Percentiles rank a stretch among this genome's conserved stretches.
Evolutionary conservation across 495 filamentous ascomycete genomes (phyloP).

Genomic region (Platismatia glauca): DNA sequence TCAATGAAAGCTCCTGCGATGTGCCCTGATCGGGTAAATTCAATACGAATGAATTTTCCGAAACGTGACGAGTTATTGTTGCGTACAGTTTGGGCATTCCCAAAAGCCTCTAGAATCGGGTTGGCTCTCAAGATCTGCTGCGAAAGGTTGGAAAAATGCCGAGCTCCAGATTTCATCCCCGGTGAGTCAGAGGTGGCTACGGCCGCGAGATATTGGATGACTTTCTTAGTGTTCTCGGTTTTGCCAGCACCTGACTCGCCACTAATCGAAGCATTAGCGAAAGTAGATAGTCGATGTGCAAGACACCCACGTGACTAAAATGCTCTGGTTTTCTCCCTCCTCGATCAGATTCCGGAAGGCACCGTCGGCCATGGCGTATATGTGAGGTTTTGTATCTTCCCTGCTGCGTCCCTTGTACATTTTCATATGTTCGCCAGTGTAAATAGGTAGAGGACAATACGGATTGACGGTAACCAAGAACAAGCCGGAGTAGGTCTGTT

Average conservation of each 20-base stretch:
- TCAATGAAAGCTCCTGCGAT: conserved; percentile 96
- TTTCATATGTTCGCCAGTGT: conserved; percentile 91
- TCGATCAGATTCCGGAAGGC: conserved; percentile 94
- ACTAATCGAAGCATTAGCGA: conserved; percentile 25
- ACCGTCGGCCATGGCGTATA: conserved; percentile 97
- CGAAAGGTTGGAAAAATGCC: conserved; percentile 79
- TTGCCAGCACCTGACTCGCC: conserved; percentile 98
- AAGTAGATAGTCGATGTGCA: background rate
- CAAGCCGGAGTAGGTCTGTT: conserved; percentile 85
- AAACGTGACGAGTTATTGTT: conserved; percentile 99
- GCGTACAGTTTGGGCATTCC: conserved; percentile 93
- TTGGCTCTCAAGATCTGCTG: conserved; percentile 95
- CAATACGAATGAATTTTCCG: conserved; percentile 97
- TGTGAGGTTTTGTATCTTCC: conserved; percentile 94
- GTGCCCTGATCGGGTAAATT: conserved; percentile 82
- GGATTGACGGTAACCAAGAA: conserved; percentile 98
- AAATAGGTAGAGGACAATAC: conserved; percentile 89
- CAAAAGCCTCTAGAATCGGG: conserved; percentile 96
- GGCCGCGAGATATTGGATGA: conserved; percentile 96
- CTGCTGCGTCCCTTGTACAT: conserved; percentile 86
- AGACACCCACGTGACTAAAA: conserved; percentile 70
- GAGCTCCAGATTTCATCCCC: conserved; percentile 49
- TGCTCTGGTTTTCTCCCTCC: conserved; percentile 93
- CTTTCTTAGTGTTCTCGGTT: conserved; percentile 99
- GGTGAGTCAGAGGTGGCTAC: conserved; percentile 79